Percentiles rank a stretch among this genome's conserved stretches.
These are phyloP conservation scores for Fusarium protoensiforme DNA, from an alignment of 2,329 filamentous ascomycete genomes.

Conservation along the genomic window DNA sequence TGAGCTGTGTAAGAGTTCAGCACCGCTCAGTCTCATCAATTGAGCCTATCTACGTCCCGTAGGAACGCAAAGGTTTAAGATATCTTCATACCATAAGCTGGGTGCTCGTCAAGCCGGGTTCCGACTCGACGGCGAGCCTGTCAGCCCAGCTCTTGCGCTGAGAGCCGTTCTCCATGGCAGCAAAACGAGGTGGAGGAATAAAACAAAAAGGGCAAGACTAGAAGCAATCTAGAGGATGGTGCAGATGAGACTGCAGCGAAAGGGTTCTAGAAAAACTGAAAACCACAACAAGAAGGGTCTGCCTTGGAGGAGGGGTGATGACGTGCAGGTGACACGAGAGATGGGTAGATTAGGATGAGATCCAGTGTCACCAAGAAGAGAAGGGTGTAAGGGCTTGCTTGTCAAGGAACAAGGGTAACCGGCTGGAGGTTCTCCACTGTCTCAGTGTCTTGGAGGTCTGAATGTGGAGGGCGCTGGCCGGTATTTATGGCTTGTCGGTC, in stretches of 20 bases:
- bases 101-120: slow-evolving; percentile 79
- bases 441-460: slow-evolving; percentile 10
- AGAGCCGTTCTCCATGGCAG: slow-evolving; percentile 46
- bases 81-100: slow-evolving; percentile 76
- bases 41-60: neutral
- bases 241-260: neutral
- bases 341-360: slow-evolving; percentile 17
- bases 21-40: slow-evolving; percentile 11
- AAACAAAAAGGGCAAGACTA: neutral
- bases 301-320: slow-evolving; percentile 25
- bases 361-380: slow-evolving; percentile 17
- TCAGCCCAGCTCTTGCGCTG: slow-evolving; percentile 57
- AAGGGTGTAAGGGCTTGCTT: slow-evolving; percentile 11
- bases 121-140: slow-evolving; percentile 78
- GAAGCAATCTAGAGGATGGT: neutral
- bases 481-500: slow-evolving; percentile 33
- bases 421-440: slow-evolving; percentile 30
- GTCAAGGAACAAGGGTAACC: slow-evolving; percentile 11
- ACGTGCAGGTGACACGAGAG: slow-evolving; percentile 32
- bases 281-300: slow-evolving; percentile 1
- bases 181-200: neutral
- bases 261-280: slow-evolving; percentile 14
- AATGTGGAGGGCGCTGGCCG: slow-evolving; percentile 27
- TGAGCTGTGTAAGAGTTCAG: slow-evolving; percentile 63
- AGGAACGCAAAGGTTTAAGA: neutral